Percentiles rank a stretch among this genome's conserved stretches.
Conservation (phyloP, 768 basidiomycete genomes). For the Amyloporia xantha region DNA sequence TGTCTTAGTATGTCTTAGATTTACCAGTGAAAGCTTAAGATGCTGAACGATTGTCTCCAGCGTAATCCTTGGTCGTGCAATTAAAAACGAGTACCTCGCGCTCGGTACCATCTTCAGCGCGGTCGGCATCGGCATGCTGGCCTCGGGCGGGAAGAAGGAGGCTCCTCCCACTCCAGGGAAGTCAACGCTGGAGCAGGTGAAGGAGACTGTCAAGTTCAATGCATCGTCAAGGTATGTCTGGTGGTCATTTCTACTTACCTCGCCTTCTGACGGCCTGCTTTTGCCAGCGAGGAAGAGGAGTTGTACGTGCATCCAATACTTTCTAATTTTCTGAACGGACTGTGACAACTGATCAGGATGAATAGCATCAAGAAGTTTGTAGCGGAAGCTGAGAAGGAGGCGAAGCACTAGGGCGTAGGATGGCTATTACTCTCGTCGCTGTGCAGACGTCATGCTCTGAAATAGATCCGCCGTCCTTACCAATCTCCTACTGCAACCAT, state of each 20-base stretch:
- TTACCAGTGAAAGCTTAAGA: not conserved
- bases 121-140: slow-evolving; percentile 47
- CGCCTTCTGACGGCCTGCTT: not conserved
- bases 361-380: slow-evolving; percentile 76
- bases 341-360: slow-evolving; percentile 40
- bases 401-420: slow-evolving; percentile 38
- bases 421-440: not conserved
- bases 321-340: slow-evolving; percentile 19
- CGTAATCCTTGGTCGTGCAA: slow-evolving; percentile 69
- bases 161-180: slow-evolving; percentile 28
- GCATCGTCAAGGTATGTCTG: slow-evolving; percentile 61
- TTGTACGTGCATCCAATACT: slow-evolving; percentile 50
- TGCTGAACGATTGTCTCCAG: slow-evolving; percentile 29
- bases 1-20: slow-evolving; percentile 37
- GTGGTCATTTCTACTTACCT: not conserved
- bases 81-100: slow-evolving; percentile 78
- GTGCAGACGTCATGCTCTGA: not conserved
- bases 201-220: slow-evolving; percentile 56
- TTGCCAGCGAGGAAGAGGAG: slow-evolving; percentile 69
- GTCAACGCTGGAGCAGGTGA: slow-evolving; percentile 44
- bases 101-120: slow-evolving; percentile 56
- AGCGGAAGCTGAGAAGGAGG: slow-evolving; percentile 76
- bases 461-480: not conserved
- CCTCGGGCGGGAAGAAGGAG: slow-evolving; percentile 50
- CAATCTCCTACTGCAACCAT: no score